Conservation (phyloP, 2,329 filamentous ascomycete genomes). For the Monilinia laxa region DNA sequence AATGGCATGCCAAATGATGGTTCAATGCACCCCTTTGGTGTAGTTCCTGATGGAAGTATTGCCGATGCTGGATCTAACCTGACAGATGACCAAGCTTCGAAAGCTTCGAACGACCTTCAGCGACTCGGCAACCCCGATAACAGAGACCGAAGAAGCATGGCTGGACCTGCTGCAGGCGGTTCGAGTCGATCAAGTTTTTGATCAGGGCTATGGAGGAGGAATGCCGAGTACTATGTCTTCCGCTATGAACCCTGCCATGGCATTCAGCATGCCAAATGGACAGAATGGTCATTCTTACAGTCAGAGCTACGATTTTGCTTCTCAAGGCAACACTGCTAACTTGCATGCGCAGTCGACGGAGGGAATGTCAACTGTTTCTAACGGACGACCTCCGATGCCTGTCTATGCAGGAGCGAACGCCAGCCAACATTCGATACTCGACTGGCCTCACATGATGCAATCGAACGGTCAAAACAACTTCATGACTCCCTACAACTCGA, state of each 20-base stretch:
- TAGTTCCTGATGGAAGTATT: constrained; percentile 47
- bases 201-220: constrained; percentile 58
- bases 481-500: constrained; percentile 53
- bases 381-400: constrained; percentile 43
- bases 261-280: constrained; percentile 62
- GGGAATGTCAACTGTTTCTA: constrained; percentile 33
- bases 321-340: constrained; percentile 38
- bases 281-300: constrained; percentile 53
- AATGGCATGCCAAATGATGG: constrained; percentile 55
- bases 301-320: constrained; percentile 41
- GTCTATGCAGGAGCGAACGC: constrained; percentile 56
- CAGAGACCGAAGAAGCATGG: constrained; percentile 58
- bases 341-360: constrained; percentile 37
- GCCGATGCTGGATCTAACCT: constrained; percentile 41
- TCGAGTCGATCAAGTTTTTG: constrained; percentile 48
- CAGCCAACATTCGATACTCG: constrained; percentile 61
- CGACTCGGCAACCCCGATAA: constrained; percentile 55
- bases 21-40: constrained; percentile 58
- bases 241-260: constrained; percentile 58
- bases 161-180: constrained; percentile 52
- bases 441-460: constrained; percentile 80
- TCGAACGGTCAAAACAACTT: constrained; percentile 66
- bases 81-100: constrained; percentile 57
- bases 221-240: constrained; percentile 60
- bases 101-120: constrained; percentile 58